Conservation (phyloP, 164 flowering plant genomes). For the Paratinospora sagittata region DNA sequence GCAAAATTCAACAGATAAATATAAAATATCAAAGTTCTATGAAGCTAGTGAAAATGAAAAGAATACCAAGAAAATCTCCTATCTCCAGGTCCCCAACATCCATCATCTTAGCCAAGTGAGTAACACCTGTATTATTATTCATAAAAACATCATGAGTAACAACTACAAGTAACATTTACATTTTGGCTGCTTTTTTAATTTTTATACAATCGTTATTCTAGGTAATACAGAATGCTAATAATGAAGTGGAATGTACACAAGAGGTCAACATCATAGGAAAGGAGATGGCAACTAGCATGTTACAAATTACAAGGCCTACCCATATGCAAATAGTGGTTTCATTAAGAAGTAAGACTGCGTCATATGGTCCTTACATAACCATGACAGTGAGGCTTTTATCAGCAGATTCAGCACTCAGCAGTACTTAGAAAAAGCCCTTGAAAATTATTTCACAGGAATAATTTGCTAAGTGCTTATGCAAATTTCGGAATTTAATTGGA, state of each 20-base stretch:
- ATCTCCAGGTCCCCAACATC: conserved; percentile 51
- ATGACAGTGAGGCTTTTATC: not conserved
- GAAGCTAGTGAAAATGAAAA: not conserved
- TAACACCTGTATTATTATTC: conserved; percentile 48
- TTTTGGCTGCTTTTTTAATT: no score
- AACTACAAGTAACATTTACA: not conserved
- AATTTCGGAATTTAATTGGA: not conserved
- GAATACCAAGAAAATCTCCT: conserved; percentile 81
- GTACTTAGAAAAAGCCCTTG: not conserved
- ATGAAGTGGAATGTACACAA: not conserved
- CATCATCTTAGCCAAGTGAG: conserved; percentile 43
- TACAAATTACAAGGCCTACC: not conserved
- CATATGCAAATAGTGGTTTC: not conserved
- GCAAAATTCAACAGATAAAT: not conserved
- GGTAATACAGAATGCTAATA: not conserved
- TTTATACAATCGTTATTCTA: not conserved
- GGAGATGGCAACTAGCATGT: not conserved
- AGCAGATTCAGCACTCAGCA: not conserved
- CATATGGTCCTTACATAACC: not conserved
- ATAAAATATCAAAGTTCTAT: not conserved
- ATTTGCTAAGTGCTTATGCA: not conserved
- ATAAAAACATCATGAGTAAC: not conserved
- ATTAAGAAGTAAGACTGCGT: not conserved
- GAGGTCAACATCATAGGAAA: no score
- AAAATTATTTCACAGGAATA: not conserved